Evolutionary conservation across 106 monocot species (phyloP), one percentile per base, ranked within the genome.

Genomic region (Gastrodia elata): DNA sequence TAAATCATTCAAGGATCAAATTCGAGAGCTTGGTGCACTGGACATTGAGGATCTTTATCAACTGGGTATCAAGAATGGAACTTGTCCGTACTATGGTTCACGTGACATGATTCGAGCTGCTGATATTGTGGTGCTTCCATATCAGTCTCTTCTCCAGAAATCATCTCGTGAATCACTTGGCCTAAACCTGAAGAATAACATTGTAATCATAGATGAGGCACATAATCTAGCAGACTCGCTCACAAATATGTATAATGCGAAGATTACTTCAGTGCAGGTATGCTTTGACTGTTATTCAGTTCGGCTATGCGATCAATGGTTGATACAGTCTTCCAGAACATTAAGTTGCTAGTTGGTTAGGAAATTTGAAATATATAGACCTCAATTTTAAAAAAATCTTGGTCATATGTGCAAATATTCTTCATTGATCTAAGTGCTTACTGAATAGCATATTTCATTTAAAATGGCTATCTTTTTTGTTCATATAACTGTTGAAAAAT

Each of bases 181-280:
- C 77, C 72, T 97, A 72, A 83, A 97, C 74, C 84, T 97, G 80
- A 92, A 78, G 81, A 80, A 86, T 71, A 97, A 75, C 76, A 67
- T 97, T 65, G 80, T 97, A 57, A 78, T 97, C 68, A 88, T 97
- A 73, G 96, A 97, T 79, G 96, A 97, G 76, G 96, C 96, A 2
- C 96, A 97, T 76, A 97, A 97, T 76, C 68, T 97, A 73, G 90
- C 96, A 69, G 96, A 97, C 74, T 92, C 87, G 18, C 80, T 97
- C 11, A 97, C 87, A 65, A 90, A 78, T 74, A 97, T 97, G 90
- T 86, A 97, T 73, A 97, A 92, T 77, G 78, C 92, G 49, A 97
- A 83, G 65, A 76, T 97, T 71, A 88, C 82, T 67, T 25, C 79
- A 40, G 75, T 84, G 72, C 96, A 97, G 92, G 96, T 97, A 80